Conservation (phyloP, 2,329 filamentous ascomycete species). For the Paradendryphiella salina region DNA sequence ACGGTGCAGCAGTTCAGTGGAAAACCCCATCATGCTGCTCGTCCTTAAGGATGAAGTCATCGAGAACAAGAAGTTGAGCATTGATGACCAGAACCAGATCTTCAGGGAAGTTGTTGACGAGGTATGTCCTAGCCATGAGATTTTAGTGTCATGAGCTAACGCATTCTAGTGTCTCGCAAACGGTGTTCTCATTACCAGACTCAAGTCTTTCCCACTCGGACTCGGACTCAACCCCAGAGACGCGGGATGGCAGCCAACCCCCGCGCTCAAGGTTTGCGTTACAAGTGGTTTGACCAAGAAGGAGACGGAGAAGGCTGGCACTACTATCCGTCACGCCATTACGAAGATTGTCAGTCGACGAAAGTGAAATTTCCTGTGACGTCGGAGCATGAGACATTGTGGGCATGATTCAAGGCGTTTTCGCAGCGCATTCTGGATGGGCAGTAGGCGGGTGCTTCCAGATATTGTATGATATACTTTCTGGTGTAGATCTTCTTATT, state of each 20-base stretch:
- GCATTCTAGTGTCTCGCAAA: constrained; percentile 73
- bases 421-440: not conserved
- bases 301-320: constrained; percentile 92
- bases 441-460: not conserved
- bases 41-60: constrained; percentile 83
- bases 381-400: not conserved
- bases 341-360: constrained; percentile 79
- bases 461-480: constrained; percentile 4
- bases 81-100: constrained; percentile 79
- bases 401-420: constrained; percentile 7
- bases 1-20: constrained; percentile 72
- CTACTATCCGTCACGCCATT: constrained; percentile 85
- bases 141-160: constrained; percentile 13
- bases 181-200: constrained; percentile 82
- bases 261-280: constrained; percentile 88
- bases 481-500: not conserved
- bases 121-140: constrained; percentile 58
- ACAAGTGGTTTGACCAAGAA: constrained; percentile 88
- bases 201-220: constrained; percentile 71
- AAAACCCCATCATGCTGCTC: constrained; percentile 87
- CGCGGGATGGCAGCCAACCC: constrained; percentile 67
- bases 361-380: constrained; percentile 35
- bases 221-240: constrained; percentile 68
- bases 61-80: constrained; percentile 65
- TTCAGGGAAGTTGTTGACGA: constrained; percentile 95